These are phyloP conservation scores for Benincasa hispida DNA, from an alignment of 306 rosid genomes.

Conservation along the genomic window DNA sequence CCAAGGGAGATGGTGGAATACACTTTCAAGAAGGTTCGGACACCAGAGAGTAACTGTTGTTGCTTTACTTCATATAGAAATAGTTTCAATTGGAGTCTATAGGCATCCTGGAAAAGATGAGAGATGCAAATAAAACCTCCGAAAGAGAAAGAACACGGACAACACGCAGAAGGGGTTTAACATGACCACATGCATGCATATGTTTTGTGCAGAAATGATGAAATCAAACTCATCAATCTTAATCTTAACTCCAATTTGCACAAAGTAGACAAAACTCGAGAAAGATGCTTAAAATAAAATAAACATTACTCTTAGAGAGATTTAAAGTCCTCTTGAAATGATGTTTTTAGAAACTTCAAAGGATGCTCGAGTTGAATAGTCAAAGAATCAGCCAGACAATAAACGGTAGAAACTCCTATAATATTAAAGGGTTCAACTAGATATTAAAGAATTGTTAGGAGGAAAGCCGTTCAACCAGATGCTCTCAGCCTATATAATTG, in stretches of 20 bases:
- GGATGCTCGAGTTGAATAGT: not conserved
- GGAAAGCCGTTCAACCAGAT: not conserved
- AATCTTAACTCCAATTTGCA: not conserved
- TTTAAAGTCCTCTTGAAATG: not conserved
- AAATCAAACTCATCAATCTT: not conserved
- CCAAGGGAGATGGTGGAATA: slow-evolving; percentile 73
- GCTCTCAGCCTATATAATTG: not conserved
- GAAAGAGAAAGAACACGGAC: not conserved
- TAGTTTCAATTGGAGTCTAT: slow-evolving; percentile 83
- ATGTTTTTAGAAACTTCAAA: not conserved
- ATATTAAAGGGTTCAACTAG: not conserved
- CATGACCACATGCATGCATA: not conserved
- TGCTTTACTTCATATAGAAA: slow-evolving; percentile 98
- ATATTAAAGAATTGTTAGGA: too few species aligned
- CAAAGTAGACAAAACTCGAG: not conserved
- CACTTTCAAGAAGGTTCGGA: slow-evolving; percentile 80
- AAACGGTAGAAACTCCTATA: not conserved
- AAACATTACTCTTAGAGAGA: not conserved
- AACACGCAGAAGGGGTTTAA: not conserved
- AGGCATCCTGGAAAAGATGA: slow-evolving; percentile 64
- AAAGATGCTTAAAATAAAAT: not conserved
- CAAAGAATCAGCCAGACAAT: not conserved
- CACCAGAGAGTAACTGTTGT: slow-evolving; percentile 77
- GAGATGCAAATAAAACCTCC: slow-evolving; percentile 3
- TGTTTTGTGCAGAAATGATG: not conserved